phyloP scores from a whole-genome alignment of 495 filamentous ascomycete species.

The Daldinia bambusicola region DNA sequence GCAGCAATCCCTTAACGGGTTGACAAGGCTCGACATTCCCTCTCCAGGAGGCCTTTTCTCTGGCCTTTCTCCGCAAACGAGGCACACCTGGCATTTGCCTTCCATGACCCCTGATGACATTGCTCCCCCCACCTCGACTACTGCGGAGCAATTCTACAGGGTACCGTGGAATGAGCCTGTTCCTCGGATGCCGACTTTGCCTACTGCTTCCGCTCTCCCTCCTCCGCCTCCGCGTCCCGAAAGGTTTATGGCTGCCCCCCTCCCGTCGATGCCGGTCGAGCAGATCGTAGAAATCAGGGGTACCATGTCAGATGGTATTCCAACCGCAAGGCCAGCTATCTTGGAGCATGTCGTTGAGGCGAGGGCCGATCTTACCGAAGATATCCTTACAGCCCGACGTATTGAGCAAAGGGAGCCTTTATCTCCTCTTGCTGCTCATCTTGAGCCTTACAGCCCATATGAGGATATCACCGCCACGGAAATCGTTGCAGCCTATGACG shows the following conservation, averaged over 20 bases:
- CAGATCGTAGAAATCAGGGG: slow-evolving; percentile 70
- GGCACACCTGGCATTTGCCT: slow-evolving; percentile 79
- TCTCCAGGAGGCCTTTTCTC: slow-evolving; percentile 93
- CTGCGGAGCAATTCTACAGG: slow-evolving; percentile 85
- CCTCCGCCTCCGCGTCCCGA: slow-evolving; percentile 52
- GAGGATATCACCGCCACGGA: slow-evolving; percentile 62
- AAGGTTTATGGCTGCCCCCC: slow-evolving; percentile 21
- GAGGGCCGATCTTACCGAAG: slow-evolving; percentile 36
- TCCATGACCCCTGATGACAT: slow-evolving; percentile 53
- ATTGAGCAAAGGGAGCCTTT: slow-evolving; percentile 42
- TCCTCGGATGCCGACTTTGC: slow-evolving; percentile 45
- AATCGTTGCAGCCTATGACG: slow-evolving; percentile 73
- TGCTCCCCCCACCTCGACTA: slow-evolving; percentile 75
- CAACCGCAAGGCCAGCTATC: slow-evolving; percentile 67
- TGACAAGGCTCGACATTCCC: slow-evolving; percentile 81
- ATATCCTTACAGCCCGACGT: slow-evolving; percentile 42
- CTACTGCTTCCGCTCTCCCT: slow-evolving; percentile 49
- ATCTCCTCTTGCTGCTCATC: slow-evolving; percentile 50
- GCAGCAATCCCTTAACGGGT: slow-evolving; percentile 61
- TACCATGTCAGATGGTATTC: slow-evolving; percentile 67
- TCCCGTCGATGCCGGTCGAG: slow-evolving; percentile 66
- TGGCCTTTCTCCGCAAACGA: slow-evolving; percentile 73
- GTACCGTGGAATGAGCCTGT: slow-evolving; percentile 69
- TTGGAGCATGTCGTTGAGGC: slow-evolving; percentile 42
- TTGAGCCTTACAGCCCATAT: slow-evolving; percentile 50